A percentile compares a stretch with the other conserved stretches of the same genome.
Evolutionary conservation across 768 basidiomycete species (phyloP).

Genomic region (Antrodiella citrinella): DNA sequence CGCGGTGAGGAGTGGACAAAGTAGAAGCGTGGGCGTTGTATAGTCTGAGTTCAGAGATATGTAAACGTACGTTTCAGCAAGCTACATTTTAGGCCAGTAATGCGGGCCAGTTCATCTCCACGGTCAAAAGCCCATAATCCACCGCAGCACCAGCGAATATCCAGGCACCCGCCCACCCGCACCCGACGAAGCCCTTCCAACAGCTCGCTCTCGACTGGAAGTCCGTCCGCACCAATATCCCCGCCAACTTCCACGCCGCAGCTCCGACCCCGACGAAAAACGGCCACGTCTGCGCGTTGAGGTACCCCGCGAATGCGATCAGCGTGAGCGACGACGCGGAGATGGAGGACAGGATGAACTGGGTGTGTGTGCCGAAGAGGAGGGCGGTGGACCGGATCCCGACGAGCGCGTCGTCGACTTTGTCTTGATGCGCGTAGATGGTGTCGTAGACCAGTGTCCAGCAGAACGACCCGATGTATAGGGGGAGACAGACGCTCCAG

Average conservation of each 20-base stretch:
- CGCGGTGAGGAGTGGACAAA: no score
- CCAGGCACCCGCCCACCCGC: constrained; percentile 85
- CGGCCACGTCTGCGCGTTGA: constrained; percentile 67
- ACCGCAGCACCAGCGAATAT: constrained; percentile 73
- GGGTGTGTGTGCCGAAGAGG: constrained; percentile 73
- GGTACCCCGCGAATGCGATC: constrained; percentile 69
- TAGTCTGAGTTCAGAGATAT: no score
- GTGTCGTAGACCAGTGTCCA: constrained; percentile 98
- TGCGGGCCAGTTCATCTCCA: neutral
- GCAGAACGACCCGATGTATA: constrained; percentile 83
- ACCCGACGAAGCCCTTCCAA: constrained; percentile 84
- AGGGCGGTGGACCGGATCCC: constrained; percentile 94
- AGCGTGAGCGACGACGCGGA: constrained; percentile 67
- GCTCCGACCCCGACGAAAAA: constrained; percentile 78
- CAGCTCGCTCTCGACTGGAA: constrained; percentile 73
- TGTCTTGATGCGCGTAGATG: constrained; percentile 98
- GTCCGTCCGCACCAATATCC: constrained; percentile 67
- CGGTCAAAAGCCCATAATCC: constrained; percentile 45
- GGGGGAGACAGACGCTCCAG: constrained; percentile 76
- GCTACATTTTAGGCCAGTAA: no score
- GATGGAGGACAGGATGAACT: constrained; percentile 66
- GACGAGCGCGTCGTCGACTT: constrained; percentile 76
- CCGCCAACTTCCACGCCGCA: constrained; percentile 68
- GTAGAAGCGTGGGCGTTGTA: no score
- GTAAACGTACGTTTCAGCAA: no score